A percentile compares a stretch with the other conserved stretches of the same genome.
Evolutionary conservation across 2,329 filamentous ascomycete genomes (phyloP).

Genomic region (Metarhizium album): DNA sequence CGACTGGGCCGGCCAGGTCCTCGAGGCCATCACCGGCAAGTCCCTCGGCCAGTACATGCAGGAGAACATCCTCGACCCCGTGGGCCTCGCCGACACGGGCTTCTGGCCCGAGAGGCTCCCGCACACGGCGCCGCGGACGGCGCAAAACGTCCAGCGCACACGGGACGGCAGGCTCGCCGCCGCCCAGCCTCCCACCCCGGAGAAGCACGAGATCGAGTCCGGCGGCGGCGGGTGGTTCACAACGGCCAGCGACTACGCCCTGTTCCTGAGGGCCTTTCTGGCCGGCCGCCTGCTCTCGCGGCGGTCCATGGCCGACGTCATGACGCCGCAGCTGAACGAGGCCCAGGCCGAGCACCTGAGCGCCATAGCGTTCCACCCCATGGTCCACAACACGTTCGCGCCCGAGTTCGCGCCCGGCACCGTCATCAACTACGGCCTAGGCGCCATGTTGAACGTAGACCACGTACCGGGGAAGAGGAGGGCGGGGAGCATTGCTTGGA

Average conservation of each 20-base stretch:
- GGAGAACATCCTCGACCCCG: conserved; percentile 23
- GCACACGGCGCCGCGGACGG: conserved; percentile 13
- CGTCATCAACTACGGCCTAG: conserved; percentile 26
- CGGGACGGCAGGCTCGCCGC: conserved; percentile 11
- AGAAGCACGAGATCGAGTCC: conserved; percentile 25
- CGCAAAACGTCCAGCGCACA: conserved; percentile 13
- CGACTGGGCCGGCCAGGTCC: conserved; percentile 36
- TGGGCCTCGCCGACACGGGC: conserved; percentile 25
- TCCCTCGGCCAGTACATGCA: conserved; percentile 27
- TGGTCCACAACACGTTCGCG: conserved; percentile 17
- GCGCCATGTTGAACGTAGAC: conserved; percentile 28
- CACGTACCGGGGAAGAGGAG: conserved; percentile 28
- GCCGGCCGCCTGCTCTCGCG: conserved; percentile 19
- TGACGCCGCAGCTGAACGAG: conserved; percentile 29
- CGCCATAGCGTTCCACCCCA: conserved; percentile 10
- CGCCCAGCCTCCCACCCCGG: conserved; percentile 12
- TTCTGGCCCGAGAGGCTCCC: conserved; percentile 24
- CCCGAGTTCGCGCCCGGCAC: conserved; percentile 25
- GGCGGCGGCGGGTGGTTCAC: conserved; percentile 34
- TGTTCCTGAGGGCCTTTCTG: conserved; percentile 24
- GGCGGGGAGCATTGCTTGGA: conserved; percentile 33
- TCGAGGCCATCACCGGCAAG: conserved; percentile 29
- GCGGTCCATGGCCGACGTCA: conserved; percentile 24
- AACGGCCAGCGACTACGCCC: conserved; percentile 29
- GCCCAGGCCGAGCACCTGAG: conserved; percentile 13